Conservation (phyloP, 352 stramenopile genomes). For the Globisporangium irregulare region DNA sequence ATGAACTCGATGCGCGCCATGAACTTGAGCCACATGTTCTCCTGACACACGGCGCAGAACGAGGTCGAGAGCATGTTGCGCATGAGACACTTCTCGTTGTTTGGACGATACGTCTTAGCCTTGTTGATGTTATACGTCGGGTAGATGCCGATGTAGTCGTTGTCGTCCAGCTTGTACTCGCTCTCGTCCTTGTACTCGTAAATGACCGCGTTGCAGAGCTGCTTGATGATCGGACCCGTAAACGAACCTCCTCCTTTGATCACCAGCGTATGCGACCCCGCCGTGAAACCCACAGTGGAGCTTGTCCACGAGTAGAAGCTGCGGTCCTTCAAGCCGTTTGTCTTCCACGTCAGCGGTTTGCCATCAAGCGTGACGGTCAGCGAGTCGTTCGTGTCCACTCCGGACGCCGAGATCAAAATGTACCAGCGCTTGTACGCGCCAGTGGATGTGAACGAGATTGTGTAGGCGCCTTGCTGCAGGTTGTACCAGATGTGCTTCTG, state of each 20-base stretch:
- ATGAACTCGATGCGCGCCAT: constrained; percentile 33
- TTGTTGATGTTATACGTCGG: constrained; percentile 32
- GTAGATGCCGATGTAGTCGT: constrained; percentile 29
- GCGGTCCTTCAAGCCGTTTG: constrained; percentile 28
- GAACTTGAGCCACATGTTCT: constrained; percentile 41
- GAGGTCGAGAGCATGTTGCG: constrained; percentile 35
- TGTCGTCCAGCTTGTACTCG: constrained; percentile 24
- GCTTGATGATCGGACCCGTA: constrained; percentile 28
- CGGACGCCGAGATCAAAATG: constrained; percentile 26
- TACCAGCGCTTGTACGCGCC: constrained; percentile 30
- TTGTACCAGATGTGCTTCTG: constrained; percentile 38
- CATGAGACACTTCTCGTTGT: constrained; percentile 40
- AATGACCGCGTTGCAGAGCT: constrained; percentile 33
- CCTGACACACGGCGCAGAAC: constrained; percentile 38
- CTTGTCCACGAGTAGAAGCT: constrained; percentile 26
- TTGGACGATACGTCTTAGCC: constrained; percentile 26
- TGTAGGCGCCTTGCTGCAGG: constrained; percentile 29
- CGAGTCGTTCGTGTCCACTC: constrained; percentile 28
- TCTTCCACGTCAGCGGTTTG: constrained; percentile 19
- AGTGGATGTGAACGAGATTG: constrained; percentile 29
- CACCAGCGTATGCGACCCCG: constrained; percentile 23
- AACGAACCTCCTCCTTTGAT: constrained; percentile 15
- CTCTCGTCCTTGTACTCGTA: constrained; percentile 30
- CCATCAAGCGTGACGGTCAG: constrained; percentile 28
- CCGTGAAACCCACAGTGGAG: constrained; percentile 16